Base-by-base conservation (phyloP, 164 flowering plant species). In the Protea cynaroides region DNA sequence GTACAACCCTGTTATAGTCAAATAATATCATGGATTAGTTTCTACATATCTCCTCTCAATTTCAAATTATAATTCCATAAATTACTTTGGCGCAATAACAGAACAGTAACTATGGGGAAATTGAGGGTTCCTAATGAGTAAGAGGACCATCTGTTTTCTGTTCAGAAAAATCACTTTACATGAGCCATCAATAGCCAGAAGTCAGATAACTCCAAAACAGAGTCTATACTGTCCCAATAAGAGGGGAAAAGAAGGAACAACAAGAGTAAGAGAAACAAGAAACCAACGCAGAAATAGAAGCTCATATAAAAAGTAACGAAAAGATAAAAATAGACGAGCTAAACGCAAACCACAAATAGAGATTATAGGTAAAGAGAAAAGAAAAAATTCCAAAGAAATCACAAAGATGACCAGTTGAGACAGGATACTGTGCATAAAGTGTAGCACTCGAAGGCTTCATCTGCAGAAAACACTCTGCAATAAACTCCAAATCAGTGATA, bases 401-500 rank as follows among this genome's bases (percentile, higher is more conserved):
- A 60, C 8, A 12, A 64, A 18, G 37, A 6, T 18, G 24, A 29
- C 34, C 34, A 29, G 34, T 2, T 29, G 34, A 29, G 34, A 25
- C 13, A 73, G 77, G 80, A 76, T 76, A 76, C 80, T 64, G 80
- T 50, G 68, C 62, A 53, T 67, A 66, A 22, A 59, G 67, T 6
- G 53, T 61, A 17, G 72, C 54, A 69, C 61, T 60, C 1, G 76
- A 58, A 47, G 76, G 77, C 65, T 71, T 74, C 75, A 76, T 76
- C 70, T 76, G 80, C 67, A 73, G 59, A 70, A 76, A 76, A 25
- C 80, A 77, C 52, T 74, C 77, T 71, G 73, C 69, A 71, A 58
- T 36, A 62, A 58, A 68, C 67, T 34, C 46, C 25, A 29, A 34
- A 29, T 51, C 23, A 29, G 58, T 59, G 38, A 43, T 9, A 47